Evolutionary conservation across 352 stramenopile species (phyloP).

Genomic region (Globisporangium viniferum): DNA sequence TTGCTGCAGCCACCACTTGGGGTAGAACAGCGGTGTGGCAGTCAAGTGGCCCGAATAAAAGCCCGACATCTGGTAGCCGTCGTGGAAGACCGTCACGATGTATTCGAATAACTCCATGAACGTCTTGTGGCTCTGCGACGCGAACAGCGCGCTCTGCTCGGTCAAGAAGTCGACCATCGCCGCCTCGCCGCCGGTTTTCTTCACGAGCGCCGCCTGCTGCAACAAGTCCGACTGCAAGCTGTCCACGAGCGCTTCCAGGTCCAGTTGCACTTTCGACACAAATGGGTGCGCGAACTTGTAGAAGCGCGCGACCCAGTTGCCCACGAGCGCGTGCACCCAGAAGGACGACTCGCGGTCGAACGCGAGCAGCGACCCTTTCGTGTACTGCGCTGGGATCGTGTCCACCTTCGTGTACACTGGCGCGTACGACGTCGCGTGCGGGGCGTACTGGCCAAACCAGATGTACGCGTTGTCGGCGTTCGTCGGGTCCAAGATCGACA

Average conservation of each 20-base stretch:
- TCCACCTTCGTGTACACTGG: conserved; percentile 82
- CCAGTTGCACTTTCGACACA: conserved; percentile 51
- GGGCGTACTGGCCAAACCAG: conserved; percentile 90
- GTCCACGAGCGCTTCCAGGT: conserved; percentile 50
- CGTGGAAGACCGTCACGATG: conserved; percentile 78
- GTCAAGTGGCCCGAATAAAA: conserved; percentile 39
- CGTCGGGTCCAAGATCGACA: conserved; percentile 57
- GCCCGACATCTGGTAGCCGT: conserved; percentile 70
- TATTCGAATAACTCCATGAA: conserved; percentile 64
- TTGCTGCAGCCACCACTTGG: conserved; percentile 78
- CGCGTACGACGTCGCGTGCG: conserved; percentile 84
- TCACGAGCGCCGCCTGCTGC: conserved; percentile 33
- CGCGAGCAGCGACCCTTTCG: conserved; percentile 57
- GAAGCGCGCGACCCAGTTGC: conserved; percentile 80
- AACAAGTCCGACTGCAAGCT: conserved; percentile 34
- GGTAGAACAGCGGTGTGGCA: conserved; percentile 72
- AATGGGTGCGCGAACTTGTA: conserved; percentile 68
- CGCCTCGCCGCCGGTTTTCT: conserved; percentile 32
- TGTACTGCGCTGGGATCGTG: conserved; percentile 42
- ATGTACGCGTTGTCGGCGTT: conserved; percentile 65
- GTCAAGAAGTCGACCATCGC: conserved; percentile 64
- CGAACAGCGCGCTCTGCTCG: conserved; percentile 41
- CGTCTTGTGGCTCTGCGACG: conserved; percentile 44
- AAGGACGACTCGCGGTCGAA: conserved; percentile 66
- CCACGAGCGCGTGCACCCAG: conserved; percentile 80